phyloP scores from a whole-genome alignment of 2,329 filamentous ascomycete genomes.

The Paramyrothecium sp. region DNA sequence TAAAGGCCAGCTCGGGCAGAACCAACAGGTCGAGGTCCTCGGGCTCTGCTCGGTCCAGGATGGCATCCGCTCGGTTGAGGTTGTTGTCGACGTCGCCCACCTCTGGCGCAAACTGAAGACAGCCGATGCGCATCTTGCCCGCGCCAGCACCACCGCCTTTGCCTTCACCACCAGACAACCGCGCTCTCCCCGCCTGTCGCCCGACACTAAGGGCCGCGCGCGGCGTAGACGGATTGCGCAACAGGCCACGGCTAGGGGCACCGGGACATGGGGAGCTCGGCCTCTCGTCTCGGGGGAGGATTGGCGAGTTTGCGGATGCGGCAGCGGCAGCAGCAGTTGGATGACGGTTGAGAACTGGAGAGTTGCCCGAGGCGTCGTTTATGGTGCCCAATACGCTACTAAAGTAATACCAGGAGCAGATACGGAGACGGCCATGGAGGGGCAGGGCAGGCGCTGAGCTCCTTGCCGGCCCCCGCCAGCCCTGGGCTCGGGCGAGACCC shows the following conservation, averaged over 20 bases:
- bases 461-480: not conserved
- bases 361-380: not conserved
- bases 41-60: slow-evolving; percentile 24
- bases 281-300: too few species aligned
- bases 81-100: slow-evolving; percentile 72
- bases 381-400: not conserved
- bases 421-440: not conserved
- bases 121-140: slow-evolving; percentile 63
- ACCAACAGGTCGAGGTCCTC: slow-evolving; percentile 68
- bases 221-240: not conserved
- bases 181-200: not conserved
- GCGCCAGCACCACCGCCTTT: not conserved
- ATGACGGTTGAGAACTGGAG: not conserved
- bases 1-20: slow-evolving; percentile 74
- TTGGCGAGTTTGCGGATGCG: too few species aligned
- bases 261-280: too few species aligned
- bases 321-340: not conserved
- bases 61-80: slow-evolving; percentile 60
- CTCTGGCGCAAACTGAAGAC: slow-evolving; percentile 70
- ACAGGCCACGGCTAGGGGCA: not conserved
- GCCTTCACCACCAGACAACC: not conserved
- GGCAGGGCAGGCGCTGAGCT: not conserved
- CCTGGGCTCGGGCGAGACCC: too few species aligned
- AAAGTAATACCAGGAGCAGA: not conserved
- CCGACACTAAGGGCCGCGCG: not conserved